phyloP scores from a whole-genome alignment of 2,329 filamentous ascomycete genomes.

The Colletotrichum tropicale region DNA sequence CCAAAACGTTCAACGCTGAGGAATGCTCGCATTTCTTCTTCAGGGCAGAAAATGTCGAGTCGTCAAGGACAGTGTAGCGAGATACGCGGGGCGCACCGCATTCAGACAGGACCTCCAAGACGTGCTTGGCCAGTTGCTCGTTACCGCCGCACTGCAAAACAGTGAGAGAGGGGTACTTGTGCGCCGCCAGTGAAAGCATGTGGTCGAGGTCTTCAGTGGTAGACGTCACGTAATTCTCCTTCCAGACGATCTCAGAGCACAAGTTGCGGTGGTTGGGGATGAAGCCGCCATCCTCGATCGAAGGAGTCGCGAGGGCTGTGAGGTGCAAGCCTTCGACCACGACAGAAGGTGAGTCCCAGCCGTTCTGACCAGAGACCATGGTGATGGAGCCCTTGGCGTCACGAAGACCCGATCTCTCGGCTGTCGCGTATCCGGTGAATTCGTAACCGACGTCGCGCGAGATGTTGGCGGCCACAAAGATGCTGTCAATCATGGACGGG shows the following conservation, averaged over 20 bases:
- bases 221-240: conserved; percentile 37
- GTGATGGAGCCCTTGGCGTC: conserved; percentile 47
- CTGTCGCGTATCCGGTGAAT: conserved; percentile 48
- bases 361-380: conserved; percentile 39
- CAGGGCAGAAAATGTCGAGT: neutral
- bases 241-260: conserved; percentile 54
- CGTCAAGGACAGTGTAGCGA: conserved; percentile 34
- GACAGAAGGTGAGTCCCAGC: conserved; percentile 38
- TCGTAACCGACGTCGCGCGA: conserved; percentile 32
- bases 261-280: conserved; percentile 54
- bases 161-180: conserved; percentile 42
- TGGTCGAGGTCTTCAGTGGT: conserved; percentile 24
- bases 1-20: conserved; percentile 28
- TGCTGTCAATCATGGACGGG: conserved; percentile 47
- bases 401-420: conserved; percentile 35
- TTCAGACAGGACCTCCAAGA: conserved; percentile 29
- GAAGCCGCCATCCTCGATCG: conserved; percentile 36
- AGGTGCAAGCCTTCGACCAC: conserved; percentile 50
- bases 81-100: conserved; percentile 35
- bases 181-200: conserved; percentile 36
- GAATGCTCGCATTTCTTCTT: conserved; percentile 18
- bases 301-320: conserved; percentile 36
- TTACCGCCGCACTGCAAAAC: conserved; percentile 43
- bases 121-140: conserved; percentile 16
- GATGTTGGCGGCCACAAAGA: conserved; percentile 49